These are phyloP conservation scores for Fomitopsis pinicola DNA, from an alignment of 1,284 basidiomycete species.

Conservation along the genomic window DNA sequence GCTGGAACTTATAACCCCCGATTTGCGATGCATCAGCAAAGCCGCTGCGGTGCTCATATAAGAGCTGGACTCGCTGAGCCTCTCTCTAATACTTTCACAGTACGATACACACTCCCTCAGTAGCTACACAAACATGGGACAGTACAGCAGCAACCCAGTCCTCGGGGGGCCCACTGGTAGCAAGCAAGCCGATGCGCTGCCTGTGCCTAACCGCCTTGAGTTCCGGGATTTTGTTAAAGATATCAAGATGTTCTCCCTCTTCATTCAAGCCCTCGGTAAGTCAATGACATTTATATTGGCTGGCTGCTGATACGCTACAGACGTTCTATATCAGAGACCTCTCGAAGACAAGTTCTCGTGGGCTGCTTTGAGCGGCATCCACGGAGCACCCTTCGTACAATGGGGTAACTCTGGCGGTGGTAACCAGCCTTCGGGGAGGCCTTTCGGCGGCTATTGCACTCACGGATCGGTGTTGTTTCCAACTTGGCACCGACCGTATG, in stretches of 20 bases:
- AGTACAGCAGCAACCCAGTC: background rate
- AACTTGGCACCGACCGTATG: conserved; percentile 49
- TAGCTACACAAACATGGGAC: too few relatives aligned
- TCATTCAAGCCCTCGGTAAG: conserved; percentile 41
- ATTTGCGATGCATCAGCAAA: too few relatives aligned
- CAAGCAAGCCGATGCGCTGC: background rate
- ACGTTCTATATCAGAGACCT: conserved; percentile 26
- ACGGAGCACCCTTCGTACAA: conserved; percentile 39
- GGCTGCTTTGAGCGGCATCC: conserved; percentile 45
- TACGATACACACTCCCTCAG: too few relatives aligned
- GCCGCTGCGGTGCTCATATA: too few relatives aligned
- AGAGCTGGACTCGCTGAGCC: too few relatives aligned
- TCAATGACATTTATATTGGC: background rate
- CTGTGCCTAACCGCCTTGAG: conserved; percentile 33
- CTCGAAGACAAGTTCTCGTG: conserved; percentile 30
- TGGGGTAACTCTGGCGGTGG: conserved; percentile 37
- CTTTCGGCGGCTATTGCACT: conserved; percentile 43
- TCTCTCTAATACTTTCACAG: too few relatives aligned
- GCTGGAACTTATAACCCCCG: too few relatives aligned
- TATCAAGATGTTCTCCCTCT: conserved; percentile 41
- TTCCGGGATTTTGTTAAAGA: conserved; percentile 42
- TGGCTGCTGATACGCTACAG: conserved; percentile 16
- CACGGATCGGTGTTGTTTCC: conserved; percentile 49
- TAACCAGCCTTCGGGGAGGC: conserved; percentile 7
- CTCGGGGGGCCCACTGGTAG: background rate